These are phyloP conservation scores for Dipteronia dyeriana DNA, from an alignment of 345 rosid genomes.

Conservation along the genomic window DNA sequence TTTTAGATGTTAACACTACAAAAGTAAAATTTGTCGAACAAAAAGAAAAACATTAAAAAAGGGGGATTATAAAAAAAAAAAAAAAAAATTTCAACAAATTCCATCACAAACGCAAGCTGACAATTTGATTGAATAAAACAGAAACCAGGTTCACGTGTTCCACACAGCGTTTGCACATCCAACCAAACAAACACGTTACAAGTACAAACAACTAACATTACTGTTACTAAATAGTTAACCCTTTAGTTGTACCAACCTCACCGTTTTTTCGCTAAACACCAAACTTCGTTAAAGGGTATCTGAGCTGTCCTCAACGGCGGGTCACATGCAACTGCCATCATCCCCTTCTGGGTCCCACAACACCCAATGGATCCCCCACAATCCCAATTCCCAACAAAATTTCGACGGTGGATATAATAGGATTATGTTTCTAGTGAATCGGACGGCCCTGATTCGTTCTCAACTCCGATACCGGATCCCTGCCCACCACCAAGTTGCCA, in stretches of 20 bases:
- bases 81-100: too few relatives aligned
- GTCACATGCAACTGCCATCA: slow-evolving; percentile 32
- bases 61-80: too few relatives aligned
- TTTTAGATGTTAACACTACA: too few relatives aligned
- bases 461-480: slow-evolving; percentile 21
- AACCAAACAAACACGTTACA: not conserved
- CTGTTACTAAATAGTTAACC: not conserved
- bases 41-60: too few relatives aligned
- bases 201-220: not conserved
- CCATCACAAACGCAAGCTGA: not conserved
- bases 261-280: not conserved
- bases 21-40: too few relatives aligned
- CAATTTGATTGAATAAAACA: not conserved
- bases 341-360: not conserved
- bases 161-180: not conserved
- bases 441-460: slow-evolving; percentile 16
- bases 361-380: not conserved
- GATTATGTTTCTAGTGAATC: not conserved
- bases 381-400: too few relatives aligned
- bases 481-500: not conserved
- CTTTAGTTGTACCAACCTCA: not conserved
- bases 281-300: slow-evolving; percentile 8
- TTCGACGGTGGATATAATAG: slow-evolving; percentile 22
- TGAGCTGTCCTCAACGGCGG: slow-evolving; percentile 32
- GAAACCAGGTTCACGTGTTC: not conserved